phyloP scores from a whole-genome alignment of 2,329 filamentous ascomycete species.

The Bipolaris sorokiniana region DNA sequence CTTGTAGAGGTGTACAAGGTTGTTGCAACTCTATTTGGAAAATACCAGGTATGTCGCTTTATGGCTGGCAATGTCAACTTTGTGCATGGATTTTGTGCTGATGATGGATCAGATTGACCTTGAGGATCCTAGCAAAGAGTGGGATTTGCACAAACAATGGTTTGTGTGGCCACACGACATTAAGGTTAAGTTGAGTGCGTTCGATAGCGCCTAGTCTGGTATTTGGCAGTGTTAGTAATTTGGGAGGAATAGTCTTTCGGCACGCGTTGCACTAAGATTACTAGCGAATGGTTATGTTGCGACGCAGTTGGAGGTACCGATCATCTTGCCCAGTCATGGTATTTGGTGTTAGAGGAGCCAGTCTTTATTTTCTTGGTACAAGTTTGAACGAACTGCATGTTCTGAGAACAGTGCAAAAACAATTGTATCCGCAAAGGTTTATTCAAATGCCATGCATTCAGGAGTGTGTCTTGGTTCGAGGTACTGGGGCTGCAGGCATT shows the following conservation, averaged over 20 bases:
- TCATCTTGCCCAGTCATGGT: background rate
- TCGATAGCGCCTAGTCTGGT: constrained; percentile 5
- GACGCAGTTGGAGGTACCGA: background rate
- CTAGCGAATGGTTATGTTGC: background rate
- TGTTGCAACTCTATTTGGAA: constrained; percentile 50
- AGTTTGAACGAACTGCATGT: background rate
- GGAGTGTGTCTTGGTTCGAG: background rate
- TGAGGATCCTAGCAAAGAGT: constrained; percentile 46
- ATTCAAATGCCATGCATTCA: background rate
- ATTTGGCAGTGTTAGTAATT: background rate
- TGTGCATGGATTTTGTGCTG: background rate
- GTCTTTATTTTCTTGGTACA: background rate
- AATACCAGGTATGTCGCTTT: constrained; percentile 52
- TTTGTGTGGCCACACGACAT: constrained; percentile 49
- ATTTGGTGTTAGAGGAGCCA: background rate
- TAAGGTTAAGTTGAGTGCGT: constrained; percentile 31
- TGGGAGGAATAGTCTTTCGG: background rate
- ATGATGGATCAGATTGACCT: constrained; percentile 41
- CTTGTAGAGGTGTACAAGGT: constrained; percentile 55
- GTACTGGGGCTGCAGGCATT: background rate
- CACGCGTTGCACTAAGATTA: background rate
- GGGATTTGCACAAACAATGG: constrained; percentile 51
- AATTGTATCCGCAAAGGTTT: background rate
- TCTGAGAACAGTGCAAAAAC: background rate
- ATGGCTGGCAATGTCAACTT: background rate